Base-by-base conservation (phyloP, 139 green algal genomes). In the Monoraphidium neglectum region DNA sequence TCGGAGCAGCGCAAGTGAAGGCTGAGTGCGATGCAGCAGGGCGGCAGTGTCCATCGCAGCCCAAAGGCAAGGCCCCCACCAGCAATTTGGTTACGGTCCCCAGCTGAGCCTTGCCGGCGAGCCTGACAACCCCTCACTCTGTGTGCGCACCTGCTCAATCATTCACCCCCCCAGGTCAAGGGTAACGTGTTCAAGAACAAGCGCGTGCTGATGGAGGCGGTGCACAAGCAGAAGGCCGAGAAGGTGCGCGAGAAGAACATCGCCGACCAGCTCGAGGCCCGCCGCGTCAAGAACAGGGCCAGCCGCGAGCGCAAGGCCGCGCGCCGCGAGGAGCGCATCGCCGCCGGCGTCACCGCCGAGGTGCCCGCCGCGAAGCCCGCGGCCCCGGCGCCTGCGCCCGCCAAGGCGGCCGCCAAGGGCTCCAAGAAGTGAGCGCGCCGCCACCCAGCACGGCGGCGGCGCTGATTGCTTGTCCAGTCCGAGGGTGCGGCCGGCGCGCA, bases 181-280 rank as follows among this genome's bases (percentile, higher is more conserved):
- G 97, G 97, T 94, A 99, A 99, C 87, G 93, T 98, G 83, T 99
- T 94, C 94, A 99, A 99, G 95, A 99, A 99, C 93, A 99, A 99
- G 93, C 93, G 97, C 69, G 97, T 99, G 85, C 89, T 99, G 60
- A 99, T 99, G 88, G 97, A 99, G 90, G 92, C 93, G 62, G 98
- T 99, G 77, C 97, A 99, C 93, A 96, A 96, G 87, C 87, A 96
- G 85, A 99, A 99, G 93, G 95, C 95, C 24, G 97, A 99, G 92
- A 99, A 99, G 90, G 77, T 70, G 32, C 95, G 97, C 74, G 97
- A 99, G 91, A 99, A 98, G 93, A 92, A 90, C 65, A 97, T 99
- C 72, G 92, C 95, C 26, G 97, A 99, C 82, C 95, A 99, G 94
- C 94, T 99, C 62, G 97, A 99, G 91, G 95, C 97, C 1, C 90